Evolutionary conservation across 2,329 filamentous ascomycete genomes (phyloP), one percentile per base, ranked within the genome.

Genomic region (Niveomyces coronatus): DNA sequence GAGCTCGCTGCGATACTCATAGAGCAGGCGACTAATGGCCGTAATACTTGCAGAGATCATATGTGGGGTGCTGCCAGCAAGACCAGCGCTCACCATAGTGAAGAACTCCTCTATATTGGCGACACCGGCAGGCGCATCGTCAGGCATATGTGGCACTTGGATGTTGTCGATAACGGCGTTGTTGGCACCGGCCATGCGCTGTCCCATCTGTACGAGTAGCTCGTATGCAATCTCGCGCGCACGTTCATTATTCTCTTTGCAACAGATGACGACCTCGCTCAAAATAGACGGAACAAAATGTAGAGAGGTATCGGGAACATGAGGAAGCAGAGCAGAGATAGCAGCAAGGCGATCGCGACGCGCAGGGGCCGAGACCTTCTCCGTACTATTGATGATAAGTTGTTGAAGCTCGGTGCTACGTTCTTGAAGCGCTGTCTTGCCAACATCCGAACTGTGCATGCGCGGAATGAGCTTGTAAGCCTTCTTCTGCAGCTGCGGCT

Each of bases 1-100:
- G 20, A 96, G 67, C 18, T 73, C 62, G 20, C 74, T 68, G 47
- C 85, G 82, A 67, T 94, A 98, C 55, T 95, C 84, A 61, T 88
- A 96, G 20, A 98, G 74, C 18, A 95, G 79, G n/a, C 91, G 78
- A 11, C 87, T 91, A 26, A 98, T 74, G 11, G 91, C 89, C 1
- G 87, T 96, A 55, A 98, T 88, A n/a, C 85, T 87, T 0, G 91
- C 91, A 6, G 86, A 94, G 45, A 96, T 88, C 87, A 96, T 95
- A 64, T 96, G 89, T 22, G 91, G 88, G 9, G 87, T 89, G 50
- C 81, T 83, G 40, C 88, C 89, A 2, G 89, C 91, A 37, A 98
- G 74, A 63, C 91, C 91, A 34, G 91, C 91, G 48, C 85, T 94
- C 20, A 96, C 84, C 91, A 98, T 98, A 39, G 89, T 95, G 65